Evolutionary conservation across 2,329 filamentous ascomycete genomes (phyloP), one percentile per base, ranked within the genome.

Genomic region (Aspergillus versicolor): DNA sequence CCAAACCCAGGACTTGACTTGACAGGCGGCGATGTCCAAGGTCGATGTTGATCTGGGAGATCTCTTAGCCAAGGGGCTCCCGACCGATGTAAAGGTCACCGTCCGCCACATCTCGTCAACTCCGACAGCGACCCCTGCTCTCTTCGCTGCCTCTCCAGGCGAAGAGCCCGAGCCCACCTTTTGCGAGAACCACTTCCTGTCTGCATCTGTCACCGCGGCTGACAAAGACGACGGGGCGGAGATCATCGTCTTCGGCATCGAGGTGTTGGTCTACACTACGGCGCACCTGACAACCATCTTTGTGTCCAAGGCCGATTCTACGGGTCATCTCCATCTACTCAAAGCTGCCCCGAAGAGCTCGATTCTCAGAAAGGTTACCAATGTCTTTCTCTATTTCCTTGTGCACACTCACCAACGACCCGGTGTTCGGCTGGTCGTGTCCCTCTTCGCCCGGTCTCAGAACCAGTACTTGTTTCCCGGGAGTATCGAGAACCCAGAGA

Each of bases 291-390:
- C 89, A 1, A 97, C 90, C 4, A 83, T 97, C 53, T 99, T 99
- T 72, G 88, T 99, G 22, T 93, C 92, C 61, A 99, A 99, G 75
- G 94, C 94, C 48, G 94, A 99, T 76, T 97, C 94, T 9, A 97
- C 93, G 0, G 94, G 95, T 22, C 95, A 91, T 70, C 77, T 97
- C 9, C 80, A 87, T 63, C 79, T 88, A 2, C 78, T 92, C 37
- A 77, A 83, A 46, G 49, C 66, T 17, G 78, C 90, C 0, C 83
- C 87, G 15, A 83, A 63, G 81, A 83, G 90, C 3, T 91, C 91
- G 0, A 82, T 96, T 49, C 69, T 77, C 7, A 86, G 89, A 61
- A 81, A 86, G 32, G 83, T 95, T 44, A 88, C 87, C 47, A 85
- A 86, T 5, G 84, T 86, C 0, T 96, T 97, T 63, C 73, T 99